Conservation (phyloP, 2,329 filamentous ascomycete genomes). For the Aspergillus quadricinctus region DNA sequence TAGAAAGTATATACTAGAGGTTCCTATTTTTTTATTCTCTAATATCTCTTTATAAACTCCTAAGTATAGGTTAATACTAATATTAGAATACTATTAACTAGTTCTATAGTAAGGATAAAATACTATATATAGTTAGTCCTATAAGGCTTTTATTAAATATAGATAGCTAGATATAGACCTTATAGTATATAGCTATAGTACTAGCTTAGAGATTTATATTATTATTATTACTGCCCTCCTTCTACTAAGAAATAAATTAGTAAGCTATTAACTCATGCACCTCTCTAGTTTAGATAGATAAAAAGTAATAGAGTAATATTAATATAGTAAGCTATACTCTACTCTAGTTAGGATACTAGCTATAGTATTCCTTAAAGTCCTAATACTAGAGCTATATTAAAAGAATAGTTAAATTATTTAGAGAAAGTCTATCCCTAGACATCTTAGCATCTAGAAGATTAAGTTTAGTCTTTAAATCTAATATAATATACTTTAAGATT, state of each 20-base stretch:
- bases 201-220: background rate
- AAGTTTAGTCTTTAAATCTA: too few relatives aligned
- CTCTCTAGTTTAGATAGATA: constrained; percentile 6
- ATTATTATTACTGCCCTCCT: constrained; percentile 2
- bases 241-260: background rate
- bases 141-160: too few relatives aligned
- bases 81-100: too few relatives aligned
- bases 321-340: constrained; percentile 8
- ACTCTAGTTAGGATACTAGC: constrained; percentile 5
- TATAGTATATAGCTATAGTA: constrained; percentile 6
- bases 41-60: too few relatives aligned
- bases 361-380: constrained; percentile 10
- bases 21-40: too few relatives aligned
- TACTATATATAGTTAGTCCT: too few relatives aligned
- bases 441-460: constrained; percentile 1
- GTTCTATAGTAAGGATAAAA: too few relatives aligned
- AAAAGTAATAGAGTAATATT: constrained; percentile 14
- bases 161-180: too few relatives aligned
- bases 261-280: constrained; percentile 10
- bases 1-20: too few relatives aligned
- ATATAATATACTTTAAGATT: too few relatives aligned
- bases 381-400: constrained; percentile 12
- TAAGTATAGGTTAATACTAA: too few relatives aligned
- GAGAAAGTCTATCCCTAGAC: constrained; percentile 9
- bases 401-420: constrained; percentile 12